Conservation (phyloP, 2,329 filamentous ascomycete genomes). For the Trichoderma simmonsii region DNA sequence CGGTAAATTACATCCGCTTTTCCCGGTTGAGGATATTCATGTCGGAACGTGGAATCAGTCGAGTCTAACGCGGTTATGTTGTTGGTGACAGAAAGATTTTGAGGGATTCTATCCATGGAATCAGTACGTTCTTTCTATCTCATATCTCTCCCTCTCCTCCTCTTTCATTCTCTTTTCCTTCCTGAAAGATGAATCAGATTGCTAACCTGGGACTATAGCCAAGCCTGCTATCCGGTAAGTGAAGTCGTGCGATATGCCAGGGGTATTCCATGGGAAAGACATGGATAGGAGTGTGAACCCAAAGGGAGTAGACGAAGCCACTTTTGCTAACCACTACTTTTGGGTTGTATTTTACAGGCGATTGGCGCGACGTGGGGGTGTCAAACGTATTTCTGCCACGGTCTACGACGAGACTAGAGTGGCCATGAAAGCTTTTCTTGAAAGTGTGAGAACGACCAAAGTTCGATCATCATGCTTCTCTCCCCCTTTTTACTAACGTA, state of each 20-base stretch:
- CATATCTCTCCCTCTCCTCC: not conserved
- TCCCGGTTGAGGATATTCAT: not conserved
- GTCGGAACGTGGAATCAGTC: not conserved
- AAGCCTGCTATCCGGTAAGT: constrained; percentile 53
- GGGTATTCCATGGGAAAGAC: not conserved
- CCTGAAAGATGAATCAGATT: not conserved
- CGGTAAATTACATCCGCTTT: not conserved
- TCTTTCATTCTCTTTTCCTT: not conserved
- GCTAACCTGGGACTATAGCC: constrained; percentile 34
- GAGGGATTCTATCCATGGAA: constrained; percentile 46
- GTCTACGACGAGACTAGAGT: constrained; percentile 63
- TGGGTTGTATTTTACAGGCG: constrained; percentile 45
- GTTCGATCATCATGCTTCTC: not conserved
- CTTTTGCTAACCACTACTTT: not conserved
- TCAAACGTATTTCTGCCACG: constrained; percentile 64
- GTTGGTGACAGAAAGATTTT: constrained; percentile 43
- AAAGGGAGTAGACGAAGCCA: not conserved
- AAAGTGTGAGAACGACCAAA: constrained; percentile 35
- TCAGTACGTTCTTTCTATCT: constrained; percentile 43
- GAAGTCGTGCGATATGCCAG: not conserved
- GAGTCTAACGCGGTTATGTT: not conserved
- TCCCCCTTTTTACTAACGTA: not conserved
- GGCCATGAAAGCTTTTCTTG: constrained; percentile 50
- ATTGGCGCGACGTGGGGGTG: constrained; percentile 70
- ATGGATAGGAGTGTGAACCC: not conserved